Evolutionary conservation across 1,284 basidiomycete species (phyloP), one percentile per base, ranked within the genome.

Genomic region (Irpex sp.): DNA sequence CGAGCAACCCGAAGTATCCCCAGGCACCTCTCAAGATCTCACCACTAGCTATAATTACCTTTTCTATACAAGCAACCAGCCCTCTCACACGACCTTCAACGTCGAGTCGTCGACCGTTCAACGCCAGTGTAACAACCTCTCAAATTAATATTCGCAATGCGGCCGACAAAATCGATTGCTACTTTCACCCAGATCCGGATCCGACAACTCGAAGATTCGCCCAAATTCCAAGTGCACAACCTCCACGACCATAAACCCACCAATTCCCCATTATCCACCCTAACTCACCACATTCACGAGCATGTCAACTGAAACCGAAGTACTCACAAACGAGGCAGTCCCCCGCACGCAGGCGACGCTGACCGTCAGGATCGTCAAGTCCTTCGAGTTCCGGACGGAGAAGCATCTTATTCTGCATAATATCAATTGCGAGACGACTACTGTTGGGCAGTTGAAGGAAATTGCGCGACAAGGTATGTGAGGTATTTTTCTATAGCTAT

Each of bases 301-400:
- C 58, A 80, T 78, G 77, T 72, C 74, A 19, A 73, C 76, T 63
- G 79, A 75, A 69, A 77, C 82, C 63, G 84, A 85, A 66, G 75
- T 79, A 19, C 80, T 87, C 54, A 89, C 89, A 57, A 94, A 90
- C 76, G 78, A 82, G 50, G 78, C 85, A 19, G 79, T 82, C 2
- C 91, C 94, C 2, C 82, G 81, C 66, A 89, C 89, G 4, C 82
- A 86, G 61, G 91, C 92, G 17, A 92, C 92, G 6, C 79, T 97
- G 64, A 97, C 95, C n/a, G 75, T 98, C 51, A 88, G 97, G 37
- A 84, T 98, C 67, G 94, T 99, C 80, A 99, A 99, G 75, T 95
- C 91, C 49, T 97, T 99, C 74, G 89, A 90, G 71, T 98, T 87
- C 74, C 87, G 97, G 59, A 96, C 95, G 43, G 91, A 95, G 77